A percentile compares a stretch with the other conserved stretches of the same genome.
Evolutionary conservation across 2,329 filamentous ascomycete species (phyloP).

Genomic region (Trichoderma cornu-damae): DNA sequence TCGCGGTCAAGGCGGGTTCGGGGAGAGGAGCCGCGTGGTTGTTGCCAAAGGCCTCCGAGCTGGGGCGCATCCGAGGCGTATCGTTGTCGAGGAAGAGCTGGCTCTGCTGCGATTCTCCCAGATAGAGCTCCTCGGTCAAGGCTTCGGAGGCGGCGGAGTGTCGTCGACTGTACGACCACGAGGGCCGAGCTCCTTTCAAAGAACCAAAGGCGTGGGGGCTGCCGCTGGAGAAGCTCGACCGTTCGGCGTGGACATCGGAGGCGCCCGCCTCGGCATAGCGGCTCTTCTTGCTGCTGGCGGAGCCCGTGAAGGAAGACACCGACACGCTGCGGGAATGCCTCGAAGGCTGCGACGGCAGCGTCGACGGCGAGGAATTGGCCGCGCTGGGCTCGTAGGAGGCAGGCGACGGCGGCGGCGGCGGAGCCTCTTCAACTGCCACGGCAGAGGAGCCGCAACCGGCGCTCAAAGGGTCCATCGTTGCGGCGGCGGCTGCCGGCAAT

Average conservation of each 20-base stretch:
- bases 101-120: slow-evolving; percentile 38
- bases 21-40: slow-evolving; percentile 40
- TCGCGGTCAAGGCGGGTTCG: slow-evolving; percentile 44
- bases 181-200: slow-evolving; percentile 39
- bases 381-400: slow-evolving; percentile 11
- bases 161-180: slow-evolving; percentile 39
- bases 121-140: slow-evolving; percentile 36
- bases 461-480: slow-evolving; percentile 13
- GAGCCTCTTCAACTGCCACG: neutral
- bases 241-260: slow-evolving; percentile 52
- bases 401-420: neutral
- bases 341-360: slow-evolving; percentile 12
- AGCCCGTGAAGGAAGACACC: slow-evolving; percentile 38
- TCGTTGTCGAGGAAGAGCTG: slow-evolving; percentile 44
- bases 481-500: slow-evolving; percentile 8
- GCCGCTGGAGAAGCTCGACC: slow-evolving; percentile 56
- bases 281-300: slow-evolving; percentile 46
- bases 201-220: slow-evolving; percentile 45
- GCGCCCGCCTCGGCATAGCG: slow-evolving; percentile 56
- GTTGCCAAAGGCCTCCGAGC: slow-evolving; percentile 26
- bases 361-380: slow-evolving; percentile 14
- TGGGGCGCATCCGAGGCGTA: slow-evolving; percentile 42
- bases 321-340: slow-evolving; percentile 39
- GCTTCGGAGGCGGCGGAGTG: slow-evolving; percentile 40
- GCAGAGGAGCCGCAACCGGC: slow-evolving; percentile 2